These are phyloP conservation scores for Evernia prunastri DNA, from an alignment of 495 filamentous ascomycete species.

Conservation along the genomic window DNA sequence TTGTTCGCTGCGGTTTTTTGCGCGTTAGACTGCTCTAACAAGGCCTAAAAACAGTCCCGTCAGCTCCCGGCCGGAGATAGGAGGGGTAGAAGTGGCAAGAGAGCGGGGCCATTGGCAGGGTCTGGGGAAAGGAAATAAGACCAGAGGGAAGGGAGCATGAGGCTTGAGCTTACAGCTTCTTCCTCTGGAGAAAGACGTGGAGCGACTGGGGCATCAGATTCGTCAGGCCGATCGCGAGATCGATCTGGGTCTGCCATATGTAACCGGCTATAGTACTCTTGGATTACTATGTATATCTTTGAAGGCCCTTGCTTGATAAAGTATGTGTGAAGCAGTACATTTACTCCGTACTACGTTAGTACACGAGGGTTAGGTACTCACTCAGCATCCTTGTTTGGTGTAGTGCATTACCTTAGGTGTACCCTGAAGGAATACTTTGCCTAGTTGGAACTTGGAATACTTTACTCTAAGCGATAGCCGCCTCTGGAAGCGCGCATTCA, in stretches of 20 bases:
- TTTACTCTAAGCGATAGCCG: constrained; percentile 6
- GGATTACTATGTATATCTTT: not conserved
- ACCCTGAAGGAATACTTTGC: too few relatives aligned
- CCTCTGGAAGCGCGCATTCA: not conserved
- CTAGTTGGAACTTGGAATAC: too few relatives aligned
- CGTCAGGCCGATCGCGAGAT: constrained; percentile 7
- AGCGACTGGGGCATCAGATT: constrained; percentile 1
- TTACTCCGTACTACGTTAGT: too few relatives aligned
- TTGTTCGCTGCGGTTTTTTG: constrained; percentile 74
- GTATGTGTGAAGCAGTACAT: not conserved
- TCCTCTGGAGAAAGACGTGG: constrained; percentile 43
- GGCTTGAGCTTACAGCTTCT: constrained; percentile 53
- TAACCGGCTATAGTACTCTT: not conserved
- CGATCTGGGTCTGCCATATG: not conserved
- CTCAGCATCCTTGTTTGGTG: too few relatives aligned
- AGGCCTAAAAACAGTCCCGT: constrained; percentile 41
- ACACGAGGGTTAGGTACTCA: too few relatives aligned
- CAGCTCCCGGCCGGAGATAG: not conserved
- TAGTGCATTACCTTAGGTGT: too few relatives aligned
- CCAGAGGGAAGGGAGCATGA: not conserved
- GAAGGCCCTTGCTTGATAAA: constrained; percentile 1
- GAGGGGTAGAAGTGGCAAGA: not conserved
- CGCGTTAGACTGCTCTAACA: constrained; percentile 64
- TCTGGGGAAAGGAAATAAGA: constrained; percentile 10
- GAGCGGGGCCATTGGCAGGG: not conserved